Evolutionary conservation across 371 early-diverging fungal species (phyloP).

Genomic region (Apophysomyces sp.): DNA sequence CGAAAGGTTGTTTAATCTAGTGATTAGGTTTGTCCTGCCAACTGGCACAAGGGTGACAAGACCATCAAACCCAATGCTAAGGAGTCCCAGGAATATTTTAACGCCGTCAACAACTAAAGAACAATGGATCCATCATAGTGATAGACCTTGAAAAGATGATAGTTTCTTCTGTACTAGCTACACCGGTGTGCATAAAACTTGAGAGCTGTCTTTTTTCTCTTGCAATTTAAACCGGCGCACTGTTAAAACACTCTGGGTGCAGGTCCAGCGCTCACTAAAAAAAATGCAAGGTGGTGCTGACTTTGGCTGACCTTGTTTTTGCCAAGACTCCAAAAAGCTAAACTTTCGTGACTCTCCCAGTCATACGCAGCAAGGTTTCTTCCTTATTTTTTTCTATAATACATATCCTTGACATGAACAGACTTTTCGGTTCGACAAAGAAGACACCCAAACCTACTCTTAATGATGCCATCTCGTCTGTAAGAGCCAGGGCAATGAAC

Average conservation of each 20-base stretch:
- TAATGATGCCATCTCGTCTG: conserved; percentile 42
- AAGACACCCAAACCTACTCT: conserved; percentile 41
- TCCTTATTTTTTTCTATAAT: no score
- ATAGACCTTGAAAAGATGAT: not conserved
- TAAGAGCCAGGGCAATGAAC: conserved; percentile 6
- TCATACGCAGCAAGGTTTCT: not conserved
- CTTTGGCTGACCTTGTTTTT: no score
- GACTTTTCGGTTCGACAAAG: conserved; percentile 38
- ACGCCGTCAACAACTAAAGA: conserved; percentile 15
- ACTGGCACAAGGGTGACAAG: conserved; percentile 81
- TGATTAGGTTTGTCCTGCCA: conserved; percentile 71
- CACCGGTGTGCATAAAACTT: no score
- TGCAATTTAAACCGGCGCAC: no score
- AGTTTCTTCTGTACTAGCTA: not conserved
- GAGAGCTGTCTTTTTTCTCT: not conserved
- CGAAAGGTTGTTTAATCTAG: not conserved
- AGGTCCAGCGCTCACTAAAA: no score
- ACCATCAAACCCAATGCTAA: conserved; percentile 69
- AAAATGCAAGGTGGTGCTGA: no score
- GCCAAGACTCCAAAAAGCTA: no score
- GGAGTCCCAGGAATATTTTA: conserved; percentile 80
- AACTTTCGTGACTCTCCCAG: not conserved
- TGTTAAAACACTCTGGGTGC: no score
- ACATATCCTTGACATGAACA: conserved; percentile 41
- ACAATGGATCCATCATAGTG: not conserved